A percentile compares a stretch with the other conserved stretches of the same genome.
phyloP scores from a whole-genome alignment of 2,329 filamentous ascomycete genomes.

The Hirsutella rhossiliensis region DNA sequence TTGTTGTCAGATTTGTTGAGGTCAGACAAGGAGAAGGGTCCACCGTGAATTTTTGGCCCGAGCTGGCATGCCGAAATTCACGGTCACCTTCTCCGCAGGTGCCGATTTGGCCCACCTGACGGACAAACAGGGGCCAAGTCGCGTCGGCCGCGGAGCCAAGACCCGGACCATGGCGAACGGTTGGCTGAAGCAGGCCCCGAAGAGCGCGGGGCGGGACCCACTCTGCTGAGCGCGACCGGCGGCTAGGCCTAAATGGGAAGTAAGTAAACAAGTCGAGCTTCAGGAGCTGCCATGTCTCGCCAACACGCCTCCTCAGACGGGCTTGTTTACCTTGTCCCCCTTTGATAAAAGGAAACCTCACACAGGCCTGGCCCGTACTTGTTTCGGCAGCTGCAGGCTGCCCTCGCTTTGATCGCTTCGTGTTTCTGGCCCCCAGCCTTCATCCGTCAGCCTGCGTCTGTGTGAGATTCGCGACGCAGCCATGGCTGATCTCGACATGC shows the following conservation, averaged over 20 bases:
- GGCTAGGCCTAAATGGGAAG: slow-evolving; percentile 27
- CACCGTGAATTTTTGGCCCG: background rate
- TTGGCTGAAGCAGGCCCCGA: slow-evolving; percentile 15
- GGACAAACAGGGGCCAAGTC: no score
- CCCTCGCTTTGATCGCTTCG: no score
- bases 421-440: no score
- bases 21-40: background rate
- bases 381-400: background rate
- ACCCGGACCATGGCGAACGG: slow-evolving; percentile 1
- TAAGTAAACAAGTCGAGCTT: slow-evolving; percentile 30
- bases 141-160: background rate
- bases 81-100: background rate
- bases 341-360: background rate
- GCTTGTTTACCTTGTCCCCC: background rate
- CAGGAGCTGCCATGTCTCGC: background rate
- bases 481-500: slow-evolving; percentile 31
- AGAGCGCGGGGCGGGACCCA: slow-evolving; percentile 7
- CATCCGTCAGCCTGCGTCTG: no score
- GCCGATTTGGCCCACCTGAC: background rate
- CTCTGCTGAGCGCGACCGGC: slow-evolving; percentile 1
- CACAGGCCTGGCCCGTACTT: background rate
- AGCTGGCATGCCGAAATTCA: background rate
- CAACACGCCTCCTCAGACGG: background rate
- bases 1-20: no score
- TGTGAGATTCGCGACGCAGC: background rate